Conservation (phyloP, 148 eudicot genomes). For the Arctostaphylos glauca region DNA sequence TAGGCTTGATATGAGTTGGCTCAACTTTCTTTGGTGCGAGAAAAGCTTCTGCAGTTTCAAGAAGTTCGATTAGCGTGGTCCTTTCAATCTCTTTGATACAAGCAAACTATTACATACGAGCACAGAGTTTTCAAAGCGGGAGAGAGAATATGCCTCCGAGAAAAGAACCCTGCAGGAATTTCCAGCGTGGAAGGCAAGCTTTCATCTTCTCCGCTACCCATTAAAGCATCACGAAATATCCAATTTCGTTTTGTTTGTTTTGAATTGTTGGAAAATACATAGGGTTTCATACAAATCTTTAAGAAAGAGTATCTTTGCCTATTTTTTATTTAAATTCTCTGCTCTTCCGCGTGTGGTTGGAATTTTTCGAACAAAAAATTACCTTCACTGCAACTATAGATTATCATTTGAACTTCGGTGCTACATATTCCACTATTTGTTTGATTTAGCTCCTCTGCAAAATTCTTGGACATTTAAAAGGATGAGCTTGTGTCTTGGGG, state of each 20-base stretch:
- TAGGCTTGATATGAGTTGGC: too few species aligned
- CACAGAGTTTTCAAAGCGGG: background rate
- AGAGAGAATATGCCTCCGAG: conserved; percentile 3
- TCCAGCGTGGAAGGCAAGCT: conserved; percentile 11
- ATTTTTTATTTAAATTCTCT: too few species aligned
- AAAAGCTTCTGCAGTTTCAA: too few species aligned
- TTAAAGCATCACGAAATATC: background rate
- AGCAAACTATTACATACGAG: too few species aligned
- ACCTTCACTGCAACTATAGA: background rate
- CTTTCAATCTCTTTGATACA: too few species aligned
- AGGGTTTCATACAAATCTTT: background rate
- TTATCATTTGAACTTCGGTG: background rate
- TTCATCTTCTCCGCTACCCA: background rate
- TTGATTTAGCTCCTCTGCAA: too few species aligned
- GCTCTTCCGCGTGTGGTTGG: background rate
- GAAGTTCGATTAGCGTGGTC: too few species aligned
- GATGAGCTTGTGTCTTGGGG: too few species aligned
- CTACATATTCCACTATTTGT: background rate
- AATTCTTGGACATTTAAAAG: too few species aligned
- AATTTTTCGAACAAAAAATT: background rate
- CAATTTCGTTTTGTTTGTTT: background rate
- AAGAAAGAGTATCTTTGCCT: background rate
- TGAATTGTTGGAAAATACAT: background rate
- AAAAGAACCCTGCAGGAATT: conserved; percentile 9
- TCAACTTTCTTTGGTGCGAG: too few species aligned